Evolutionary conservation across 2,329 filamentous ascomycete species (phyloP), one percentile per base, ranked within the genome.

Genomic region (Pseudogymnoascus sp.): DNA sequence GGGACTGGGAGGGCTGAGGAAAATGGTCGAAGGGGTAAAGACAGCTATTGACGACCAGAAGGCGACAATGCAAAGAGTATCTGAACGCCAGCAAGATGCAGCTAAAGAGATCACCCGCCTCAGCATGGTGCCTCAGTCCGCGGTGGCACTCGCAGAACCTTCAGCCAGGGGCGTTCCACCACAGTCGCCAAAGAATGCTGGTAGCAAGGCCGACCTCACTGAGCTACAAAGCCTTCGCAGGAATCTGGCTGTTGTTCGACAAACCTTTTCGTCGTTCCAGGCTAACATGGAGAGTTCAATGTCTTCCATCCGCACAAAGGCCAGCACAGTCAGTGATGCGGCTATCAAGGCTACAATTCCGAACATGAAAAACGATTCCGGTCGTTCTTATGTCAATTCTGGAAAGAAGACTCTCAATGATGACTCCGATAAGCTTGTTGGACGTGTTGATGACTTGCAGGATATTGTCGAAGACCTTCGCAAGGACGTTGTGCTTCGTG

Each of bases 401-500:
- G 93, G 93, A 57, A 95, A 96, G 73, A 96, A 96, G 75, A 83
- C 87, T 62, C 84, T 99, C 63, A 89, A 88, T 58, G 81, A 87
- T 25, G 93, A 97, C 71, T 96, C 91, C 0, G 93, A 97, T 73
- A 87, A 86, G 64, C 86, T 99, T 61, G 92, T 99, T 66, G 88
- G 85, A 67, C 88, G 91, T 70, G 94, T 99, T 9, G 94, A 99
- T 71, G 93, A 97, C 70, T 82, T 99, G n/a, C 94, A 97, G 75
- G 94, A 99, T 73, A 80, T 94, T 60, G 90, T 99, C 18, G 94
- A 99, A 74, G 94, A 99, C 71, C 82, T 99, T 43, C 91, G 94
- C 64, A 97, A 99, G 77, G 94, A 99, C 71, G 94, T 99, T 50
- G 94, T 99, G 53, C 82, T 86, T 62, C 90, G 94, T 62, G 94